Percentiles rank a stretch among this genome's conserved stretches.
Evolutionary conservation across 2,329 filamentous ascomycete genomes (phyloP).

Genomic region (Dendrostoma leiphaemia): DNA sequence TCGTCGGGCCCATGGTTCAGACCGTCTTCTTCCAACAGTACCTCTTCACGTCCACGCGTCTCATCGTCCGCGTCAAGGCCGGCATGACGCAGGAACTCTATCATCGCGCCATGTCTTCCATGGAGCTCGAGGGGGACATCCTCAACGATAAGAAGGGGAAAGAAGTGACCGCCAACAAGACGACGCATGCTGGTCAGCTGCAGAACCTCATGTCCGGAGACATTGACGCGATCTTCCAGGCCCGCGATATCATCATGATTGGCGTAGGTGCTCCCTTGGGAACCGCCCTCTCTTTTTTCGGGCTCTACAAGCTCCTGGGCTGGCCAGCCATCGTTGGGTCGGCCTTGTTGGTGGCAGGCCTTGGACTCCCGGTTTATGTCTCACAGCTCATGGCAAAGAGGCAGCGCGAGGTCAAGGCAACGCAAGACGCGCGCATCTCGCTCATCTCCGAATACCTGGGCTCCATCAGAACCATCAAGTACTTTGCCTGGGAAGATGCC

Average conservation of each 20-base stretch:
- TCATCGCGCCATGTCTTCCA: conserved; percentile 51
- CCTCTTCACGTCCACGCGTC: conserved; percentile 54
- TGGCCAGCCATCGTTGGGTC: conserved; percentile 55
- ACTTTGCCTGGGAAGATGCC: conserved; percentile 58
- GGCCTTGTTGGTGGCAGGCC: conserved; percentile 42
- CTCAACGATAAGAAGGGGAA: conserved; percentile 34
- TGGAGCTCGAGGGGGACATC: conserved; percentile 56
- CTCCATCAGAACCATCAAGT: conserved; percentile 59
- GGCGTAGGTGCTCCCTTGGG: conserved; percentile 44
- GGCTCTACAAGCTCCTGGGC: conserved; percentile 54
- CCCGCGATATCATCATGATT: conserved; percentile 50
- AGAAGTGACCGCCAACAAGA: conserved; percentile 17
- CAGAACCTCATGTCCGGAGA: conserved; percentile 57
- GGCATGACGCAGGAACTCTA: conserved; percentile 59
- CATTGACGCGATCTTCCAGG: conserved; percentile 51
- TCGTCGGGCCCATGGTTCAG: conserved; percentile 46
- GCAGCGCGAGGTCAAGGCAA: conserved; percentile 51
- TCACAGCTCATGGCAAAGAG: conserved; percentile 48
- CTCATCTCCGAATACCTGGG: conserved; percentile 56
- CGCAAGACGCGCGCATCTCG: conserved; percentile 56
- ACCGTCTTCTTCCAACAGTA: conserved; percentile 56
- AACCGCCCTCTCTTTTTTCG: conserved; percentile 45
- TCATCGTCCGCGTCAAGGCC: conserved; percentile 54
- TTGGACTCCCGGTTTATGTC: conserved; percentile 49
- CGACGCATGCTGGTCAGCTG: conserved; percentile 22